Base-by-base conservation (phyloP, 2,329 filamentous ascomycete species). In the Paraphoma chrysanthemicola region DNA sequence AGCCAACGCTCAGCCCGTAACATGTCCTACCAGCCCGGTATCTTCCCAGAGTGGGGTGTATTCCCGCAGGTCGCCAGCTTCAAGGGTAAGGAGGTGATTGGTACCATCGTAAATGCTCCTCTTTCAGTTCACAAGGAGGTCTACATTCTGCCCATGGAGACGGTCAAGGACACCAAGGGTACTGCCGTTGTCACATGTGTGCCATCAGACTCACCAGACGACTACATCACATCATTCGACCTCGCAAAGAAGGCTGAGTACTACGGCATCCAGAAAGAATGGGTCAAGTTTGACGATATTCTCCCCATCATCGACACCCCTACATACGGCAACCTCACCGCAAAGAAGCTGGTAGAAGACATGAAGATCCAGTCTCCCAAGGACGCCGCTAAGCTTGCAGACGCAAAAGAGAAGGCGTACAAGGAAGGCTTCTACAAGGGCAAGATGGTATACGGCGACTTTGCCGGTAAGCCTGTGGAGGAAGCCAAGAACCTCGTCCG, bases 381-480 rank as follows among this genome's bases (percentile, higher is more conserved):
- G 79, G 95, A 99, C 73, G 86, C 89, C 36, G 95, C 91, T 75
- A 90, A 93, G 78, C 87, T 99, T 45, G 90, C 91, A 44, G 90
- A 97, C 77, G 95, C 95, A 44, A 99, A 99, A 81, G 94, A 98
- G 66, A 82, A 96, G 64, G 93, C 95, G 0, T 99, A 99, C 84
- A 97, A 95, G 79, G 93, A 97, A 74, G 95, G 93, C 14, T 98
- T 92, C 82, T 99, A 99, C 82, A 93, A 97, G 80, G 95, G 95
- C 64, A 90, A 85, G 55, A 91, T 99, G 88, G 82, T 93, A 62
- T 85, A 92, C 59, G 95, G 95, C 54, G 91, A 97, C 30, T 96
- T 91, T 80, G 90, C 89, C 76, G 95, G 94, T 49, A 86, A 94
- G 78, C 86, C 91, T 64, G 95, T 99, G 7, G 90, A 95, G 74